A percentile compares a stretch with the other conserved stretches of the same genome.
phyloP scores from a whole-genome alignment of 495 filamentous ascomycete genomes.

The Penicillium herquei region DNA sequence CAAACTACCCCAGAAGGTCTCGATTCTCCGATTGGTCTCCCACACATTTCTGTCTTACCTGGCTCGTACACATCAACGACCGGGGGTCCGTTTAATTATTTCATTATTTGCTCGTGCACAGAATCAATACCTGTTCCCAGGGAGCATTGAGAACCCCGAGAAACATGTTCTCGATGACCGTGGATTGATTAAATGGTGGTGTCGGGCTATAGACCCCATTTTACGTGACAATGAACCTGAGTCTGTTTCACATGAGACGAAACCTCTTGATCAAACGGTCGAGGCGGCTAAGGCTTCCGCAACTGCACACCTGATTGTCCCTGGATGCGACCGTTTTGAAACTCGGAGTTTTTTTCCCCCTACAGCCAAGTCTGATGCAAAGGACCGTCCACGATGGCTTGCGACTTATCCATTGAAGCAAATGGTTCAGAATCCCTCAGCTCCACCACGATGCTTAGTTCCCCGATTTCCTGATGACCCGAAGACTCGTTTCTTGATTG shows the following conservation, averaged over 20 bases:
- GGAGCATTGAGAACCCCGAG: conserved; percentile 74
- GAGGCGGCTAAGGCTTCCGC: conserved; percentile 40
- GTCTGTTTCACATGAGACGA: conserved; percentile 33
- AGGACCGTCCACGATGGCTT: conserved; percentile 48
- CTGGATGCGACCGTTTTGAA: conserved; percentile 77
- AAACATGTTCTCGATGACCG: conserved; percentile 96
- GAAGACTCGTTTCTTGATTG: conserved; percentile 85
- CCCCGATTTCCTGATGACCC: conserved; percentile 94
- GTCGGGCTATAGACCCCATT: conserved; percentile 76
- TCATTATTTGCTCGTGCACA: conserved; percentile 92
- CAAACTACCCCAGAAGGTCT: conserved; percentile 59
- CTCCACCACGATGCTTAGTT: conserved; percentile 81
- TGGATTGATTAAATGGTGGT: conserved; percentile 94
- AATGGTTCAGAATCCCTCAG: conserved; percentile 52
- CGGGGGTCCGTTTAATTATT: conserved; percentile 71
- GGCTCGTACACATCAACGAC: conserved; percentile 60
- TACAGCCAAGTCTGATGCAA: conserved; percentile 37
- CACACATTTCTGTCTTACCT: conserved; percentile 76
- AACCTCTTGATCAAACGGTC: conserved; percentile 40
- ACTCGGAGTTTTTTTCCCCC: conserved; percentile 61
- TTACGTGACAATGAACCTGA: conserved; percentile 48
- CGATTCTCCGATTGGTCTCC: conserved; percentile 68
- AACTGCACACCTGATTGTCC: conserved; percentile 79
- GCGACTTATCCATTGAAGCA: conserved; percentile 63
- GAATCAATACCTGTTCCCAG: conserved; percentile 92